phyloP scores from a whole-genome alignment of 441 rosid genomes.

The Mallotus japonicus region DNA sequence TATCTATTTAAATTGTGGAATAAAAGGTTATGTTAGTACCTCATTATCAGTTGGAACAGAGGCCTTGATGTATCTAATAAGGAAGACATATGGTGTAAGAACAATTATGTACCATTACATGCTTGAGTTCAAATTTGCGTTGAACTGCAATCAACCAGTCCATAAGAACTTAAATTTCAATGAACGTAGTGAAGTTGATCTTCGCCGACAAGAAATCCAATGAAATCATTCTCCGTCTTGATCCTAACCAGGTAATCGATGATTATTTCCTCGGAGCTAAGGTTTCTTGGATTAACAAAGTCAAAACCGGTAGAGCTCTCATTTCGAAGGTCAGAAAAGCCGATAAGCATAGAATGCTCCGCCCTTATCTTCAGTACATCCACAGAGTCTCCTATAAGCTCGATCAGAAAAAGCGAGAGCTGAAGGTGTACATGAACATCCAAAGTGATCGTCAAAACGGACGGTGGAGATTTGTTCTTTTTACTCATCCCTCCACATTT shows the following conservation, averaged over 20 bases:
- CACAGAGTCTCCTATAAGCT: slow-evolving; percentile 69
- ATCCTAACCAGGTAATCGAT: slow-evolving; percentile 53
- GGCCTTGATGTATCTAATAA: slow-evolving; percentile 75
- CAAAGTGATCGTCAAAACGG: slow-evolving; percentile 20
- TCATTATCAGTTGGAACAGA: slow-evolving; percentile 48
- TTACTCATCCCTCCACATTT: slow-evolving; percentile 69
- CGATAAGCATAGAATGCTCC: slow-evolving; percentile 75
- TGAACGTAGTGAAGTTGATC: too few relatives aligned
- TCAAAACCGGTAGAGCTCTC: slow-evolving; percentile 27
- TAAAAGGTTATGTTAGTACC: slow-evolving; percentile 16
- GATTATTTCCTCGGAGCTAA: slow-evolving; percentile 77
- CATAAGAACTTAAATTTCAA: too few relatives aligned
- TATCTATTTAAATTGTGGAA: neutral
- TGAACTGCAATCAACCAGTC: too few relatives aligned
- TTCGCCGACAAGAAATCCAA: slow-evolving; percentile 56
- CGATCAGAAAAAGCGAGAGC: slow-evolving; percentile 47
- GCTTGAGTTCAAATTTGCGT: too few relatives aligned
- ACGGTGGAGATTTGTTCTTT: slow-evolving; percentile 64
- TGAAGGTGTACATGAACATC: slow-evolving; percentile 58
- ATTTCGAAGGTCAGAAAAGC: slow-evolving; percentile 64
- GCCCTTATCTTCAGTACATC: slow-evolving; percentile 83
- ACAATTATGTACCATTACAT: slow-evolving; percentile 83
- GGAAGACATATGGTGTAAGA: slow-evolving; percentile 81
- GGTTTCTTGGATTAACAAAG: slow-evolving; percentile 61
- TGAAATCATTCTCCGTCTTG: slow-evolving; percentile 68